These are phyloP conservation scores for Phyllosticta citriasiana DNA, from an alignment of 2,329 filamentous ascomycete species.

Conservation along the genomic window DNA sequence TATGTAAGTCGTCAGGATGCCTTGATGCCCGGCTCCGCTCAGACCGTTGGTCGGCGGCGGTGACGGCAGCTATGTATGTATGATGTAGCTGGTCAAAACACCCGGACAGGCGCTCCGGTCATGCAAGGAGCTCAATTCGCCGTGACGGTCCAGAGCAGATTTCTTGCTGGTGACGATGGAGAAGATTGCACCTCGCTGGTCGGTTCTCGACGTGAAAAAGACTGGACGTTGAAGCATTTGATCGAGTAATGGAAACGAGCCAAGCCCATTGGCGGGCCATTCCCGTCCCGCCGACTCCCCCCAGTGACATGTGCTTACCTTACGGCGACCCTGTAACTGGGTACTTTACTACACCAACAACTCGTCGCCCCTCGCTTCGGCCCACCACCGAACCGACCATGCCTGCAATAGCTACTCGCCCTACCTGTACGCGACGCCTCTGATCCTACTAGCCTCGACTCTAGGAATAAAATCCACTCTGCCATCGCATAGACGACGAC, in stretches of 20 bases:
- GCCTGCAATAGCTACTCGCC: background rate
- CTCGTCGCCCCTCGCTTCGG: background rate
- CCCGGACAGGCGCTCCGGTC: background rate
- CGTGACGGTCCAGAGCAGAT: background rate
- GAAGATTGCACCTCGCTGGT: background rate
- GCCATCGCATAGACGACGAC: background rate
- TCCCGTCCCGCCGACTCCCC: background rate
- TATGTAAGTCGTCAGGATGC: background rate
- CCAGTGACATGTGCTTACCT: background rate
- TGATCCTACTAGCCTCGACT: background rate
- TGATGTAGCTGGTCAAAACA: background rate
- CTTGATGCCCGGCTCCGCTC: background rate
- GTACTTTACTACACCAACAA: background rate
- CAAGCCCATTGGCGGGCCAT: conserved; percentile 4
- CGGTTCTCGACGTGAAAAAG: conserved; percentile 3
- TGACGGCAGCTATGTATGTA: background rate
- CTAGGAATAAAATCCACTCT: background rate
- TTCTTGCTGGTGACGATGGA: background rate
- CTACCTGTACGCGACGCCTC: background rate
- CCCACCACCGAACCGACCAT: background rate
- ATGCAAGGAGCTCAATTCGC: background rate
- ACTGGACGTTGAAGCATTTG: conserved; percentile 7
- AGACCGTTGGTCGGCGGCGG: background rate
- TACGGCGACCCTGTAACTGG: too few species aligned
- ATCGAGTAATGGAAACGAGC: conserved; percentile 12